A percentile compares a stretch with the other conserved stretches of the same genome.
Conservation (phyloP, 768 basidiomycete species). For the Rhizopogon salebrosus region DNA sequence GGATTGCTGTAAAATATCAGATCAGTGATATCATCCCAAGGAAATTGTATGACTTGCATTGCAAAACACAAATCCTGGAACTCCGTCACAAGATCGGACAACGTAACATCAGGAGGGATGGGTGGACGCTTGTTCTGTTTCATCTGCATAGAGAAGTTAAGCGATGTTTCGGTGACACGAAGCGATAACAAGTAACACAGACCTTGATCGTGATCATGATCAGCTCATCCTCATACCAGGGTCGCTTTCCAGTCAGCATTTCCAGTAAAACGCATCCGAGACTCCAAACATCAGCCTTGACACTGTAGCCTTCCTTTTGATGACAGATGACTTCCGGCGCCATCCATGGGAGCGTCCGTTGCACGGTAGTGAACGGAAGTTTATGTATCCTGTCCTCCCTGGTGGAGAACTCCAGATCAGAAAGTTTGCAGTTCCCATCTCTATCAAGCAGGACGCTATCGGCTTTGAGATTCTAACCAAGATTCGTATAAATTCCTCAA, state of each 20-base stretch:
- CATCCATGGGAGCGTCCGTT: slow-evolving; percentile 99
- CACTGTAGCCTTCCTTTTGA: slow-evolving; percentile 86
- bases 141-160: slow-evolving; percentile 43
- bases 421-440: slow-evolving; percentile 91
- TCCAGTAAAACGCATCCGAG: slow-evolving; percentile 97
- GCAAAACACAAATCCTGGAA: slow-evolving; percentile 89
- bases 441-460: slow-evolving; percentile 98
- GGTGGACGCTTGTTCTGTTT: slow-evolving; percentile 86
- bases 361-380: slow-evolving; percentile 85
- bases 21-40: background rate
- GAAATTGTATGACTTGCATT: slow-evolving; percentile 50
- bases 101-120: slow-evolving; percentile 76
- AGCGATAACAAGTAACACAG: slow-evolving; percentile 11
- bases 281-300: slow-evolving; percentile 98
- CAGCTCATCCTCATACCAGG: slow-evolving; percentile 88
- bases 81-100: slow-evolving; percentile 77
- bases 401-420: slow-evolving; percentile 97
- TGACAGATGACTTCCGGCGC: slow-evolving; percentile 91
- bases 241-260: slow-evolving; percentile 97
- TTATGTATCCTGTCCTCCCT: slow-evolving; percentile 81
- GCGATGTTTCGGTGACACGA: background rate
- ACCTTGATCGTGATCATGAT: slow-evolving; percentile 95
- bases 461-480: slow-evolving; percentile 82
- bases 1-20: slow-evolving; percentile 55
- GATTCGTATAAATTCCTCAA: slow-evolving; percentile 1